A percentile compares a stretch with the other conserved stretches of the same genome.
These are phyloP conservation scores for Pyricularia sp. DNA, from an alignment of 2,329 filamentous ascomycete species.

Conservation along the genomic window DNA sequence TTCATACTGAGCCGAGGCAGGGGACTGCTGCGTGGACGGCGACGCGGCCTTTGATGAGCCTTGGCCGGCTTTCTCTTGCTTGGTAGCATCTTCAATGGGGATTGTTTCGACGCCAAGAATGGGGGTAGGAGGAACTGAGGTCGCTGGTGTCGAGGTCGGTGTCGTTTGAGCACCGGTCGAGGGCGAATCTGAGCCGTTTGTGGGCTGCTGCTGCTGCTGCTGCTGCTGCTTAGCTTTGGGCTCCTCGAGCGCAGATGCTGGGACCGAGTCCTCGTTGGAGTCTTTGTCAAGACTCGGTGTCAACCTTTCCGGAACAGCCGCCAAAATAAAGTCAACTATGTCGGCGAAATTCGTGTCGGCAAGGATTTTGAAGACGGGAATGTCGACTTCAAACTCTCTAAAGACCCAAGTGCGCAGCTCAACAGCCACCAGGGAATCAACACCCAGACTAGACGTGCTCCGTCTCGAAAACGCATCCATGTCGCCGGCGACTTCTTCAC, in stretches of 20 bases:
- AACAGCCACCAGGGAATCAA: conserved; percentile 19
- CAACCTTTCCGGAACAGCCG: not conserved
- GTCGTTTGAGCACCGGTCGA: not conserved
- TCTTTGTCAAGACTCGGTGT: not conserved
- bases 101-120: too few relatives aligned
- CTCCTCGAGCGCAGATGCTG: not conserved
- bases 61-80: not conserved
- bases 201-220: not conserved
- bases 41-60: not conserved
- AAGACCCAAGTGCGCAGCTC: conserved; percentile 37
- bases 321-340: not conserved
- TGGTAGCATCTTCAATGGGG: not conserved
- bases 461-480: not conserved
- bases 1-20: not conserved
- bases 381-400: conserved; percentile 30
- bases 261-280: not conserved
- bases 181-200: not conserved
- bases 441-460: conserved; percentile 11
- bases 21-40: not conserved
- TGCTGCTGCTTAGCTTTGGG: not conserved
- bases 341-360: conserved; percentile 12
- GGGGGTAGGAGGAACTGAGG: too few relatives aligned
- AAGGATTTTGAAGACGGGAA: conserved; percentile 36
- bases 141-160: not conserved
- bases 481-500: not conserved